Evolutionary conservation across 2,329 filamentous ascomycete genomes (phyloP).

Genomic region (Mycosphaerelloides madeirae): DNA sequence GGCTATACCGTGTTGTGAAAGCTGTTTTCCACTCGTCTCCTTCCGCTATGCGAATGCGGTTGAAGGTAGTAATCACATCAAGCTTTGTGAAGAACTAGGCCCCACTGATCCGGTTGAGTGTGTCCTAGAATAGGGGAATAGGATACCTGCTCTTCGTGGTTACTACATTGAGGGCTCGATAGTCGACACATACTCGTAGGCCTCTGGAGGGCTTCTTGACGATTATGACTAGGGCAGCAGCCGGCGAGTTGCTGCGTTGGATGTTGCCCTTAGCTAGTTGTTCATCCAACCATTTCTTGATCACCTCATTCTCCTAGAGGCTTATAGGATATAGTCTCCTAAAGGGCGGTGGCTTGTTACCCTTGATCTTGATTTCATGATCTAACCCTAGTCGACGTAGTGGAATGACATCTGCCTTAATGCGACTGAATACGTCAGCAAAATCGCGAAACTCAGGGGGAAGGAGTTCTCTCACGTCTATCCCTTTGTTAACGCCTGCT

Average conservation of each 20-base stretch:
- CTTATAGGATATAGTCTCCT: conserved; percentile 4
- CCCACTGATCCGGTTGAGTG: conserved; percentile 19
- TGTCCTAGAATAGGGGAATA: conserved; percentile 26
- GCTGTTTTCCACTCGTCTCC: conserved; percentile 9
- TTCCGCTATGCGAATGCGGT: conserved; percentile 4
- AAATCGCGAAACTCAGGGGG: no score
- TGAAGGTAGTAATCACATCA: conserved; percentile 13
- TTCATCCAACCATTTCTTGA: conserved; percentile 11
- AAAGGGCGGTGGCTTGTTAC: background rate
- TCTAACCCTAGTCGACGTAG: background rate
- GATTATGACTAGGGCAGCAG: conserved; percentile 4
- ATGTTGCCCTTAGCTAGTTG: conserved; percentile 7
- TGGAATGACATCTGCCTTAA: background rate
- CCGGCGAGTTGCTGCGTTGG: background rate
- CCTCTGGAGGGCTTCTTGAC: conserved; percentile 4
- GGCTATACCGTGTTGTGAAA: conserved; percentile 9
- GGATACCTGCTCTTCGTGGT: conserved; percentile 27
- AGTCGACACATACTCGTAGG: conserved; percentile 28
- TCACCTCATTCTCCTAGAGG: conserved; percentile 1
- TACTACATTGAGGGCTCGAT: conserved; percentile 24
- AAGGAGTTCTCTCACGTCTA: no score
- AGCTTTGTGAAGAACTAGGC: conserved; percentile 23
- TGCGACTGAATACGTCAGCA: background rate
- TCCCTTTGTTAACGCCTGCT: no score
- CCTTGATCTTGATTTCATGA: conserved; percentile 6